phyloP scores from a whole-genome alignment of 1,284 basidiomycete genomes.

The Crucibulum parvulum region DNA sequence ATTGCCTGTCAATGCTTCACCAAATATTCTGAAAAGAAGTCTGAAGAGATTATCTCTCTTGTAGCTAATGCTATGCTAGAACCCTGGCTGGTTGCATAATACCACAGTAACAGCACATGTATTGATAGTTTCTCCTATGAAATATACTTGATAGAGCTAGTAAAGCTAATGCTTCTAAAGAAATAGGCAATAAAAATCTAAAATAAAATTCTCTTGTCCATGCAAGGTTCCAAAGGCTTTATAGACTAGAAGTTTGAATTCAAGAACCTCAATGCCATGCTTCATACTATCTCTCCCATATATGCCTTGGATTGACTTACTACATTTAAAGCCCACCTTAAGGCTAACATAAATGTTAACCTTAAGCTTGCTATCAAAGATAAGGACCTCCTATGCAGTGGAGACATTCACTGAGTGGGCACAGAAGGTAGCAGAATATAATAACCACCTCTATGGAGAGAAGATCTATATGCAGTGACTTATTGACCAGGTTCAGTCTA shows the following conservation, averaged over 20 bases:
- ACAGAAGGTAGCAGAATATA: background rate
- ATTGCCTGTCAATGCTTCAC: background rate
- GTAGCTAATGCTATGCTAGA: background rate
- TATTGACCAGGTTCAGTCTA: background rate
- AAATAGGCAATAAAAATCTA: conserved; percentile 16
- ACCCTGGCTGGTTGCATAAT: background rate
- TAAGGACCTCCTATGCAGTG: background rate
- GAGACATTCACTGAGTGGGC: background rate
- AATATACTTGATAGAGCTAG: conserved; percentile 13
- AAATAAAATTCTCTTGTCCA: conserved; percentile 10
- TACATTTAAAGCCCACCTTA: background rate
- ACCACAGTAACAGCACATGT: background rate
- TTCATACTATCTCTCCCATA: conserved; percentile 7
- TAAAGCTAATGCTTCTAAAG: conserved; percentile 9
- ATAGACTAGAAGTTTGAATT: conserved; percentile 17
- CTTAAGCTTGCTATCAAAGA: background rate
- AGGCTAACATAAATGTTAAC: background rate
- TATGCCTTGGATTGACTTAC: conserved; percentile 1
- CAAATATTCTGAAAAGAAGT: background rate
- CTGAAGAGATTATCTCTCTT: background rate
- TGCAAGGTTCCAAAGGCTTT: conserved; percentile 6
- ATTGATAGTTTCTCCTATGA: conserved; percentile 16
- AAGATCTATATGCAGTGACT: background rate
- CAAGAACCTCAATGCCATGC: conserved; percentile 17
- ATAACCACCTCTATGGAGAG: background rate